Percentiles rank a stretch among this genome's conserved stretches.
Evolutionary conservation across 257 asterid genomes (phyloP).

Genomic region (Lantana camara): DNA sequence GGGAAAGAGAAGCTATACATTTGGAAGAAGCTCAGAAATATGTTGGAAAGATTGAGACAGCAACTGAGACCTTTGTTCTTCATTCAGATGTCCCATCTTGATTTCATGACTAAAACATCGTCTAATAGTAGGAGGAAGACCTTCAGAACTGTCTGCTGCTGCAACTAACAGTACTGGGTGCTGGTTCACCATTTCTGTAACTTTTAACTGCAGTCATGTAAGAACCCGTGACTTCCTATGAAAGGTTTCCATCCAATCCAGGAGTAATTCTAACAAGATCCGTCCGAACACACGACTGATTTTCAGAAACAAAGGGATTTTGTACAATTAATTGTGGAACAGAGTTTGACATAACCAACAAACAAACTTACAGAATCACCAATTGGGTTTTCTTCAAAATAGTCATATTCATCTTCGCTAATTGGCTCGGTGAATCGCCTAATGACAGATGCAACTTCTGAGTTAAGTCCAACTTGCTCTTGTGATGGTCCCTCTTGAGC

Average conservation of each 20-base stretch:
- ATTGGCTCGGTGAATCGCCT: constrained; percentile 80
- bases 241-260: constrained; percentile 7
- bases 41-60: constrained; percentile 65
- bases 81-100: constrained; percentile 69
- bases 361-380: constrained; percentile 57
- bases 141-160: constrained; percentile 84
- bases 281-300: constrained; percentile 9
- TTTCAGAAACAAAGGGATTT: constrained; percentile 5
- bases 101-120: constrained; percentile 97
- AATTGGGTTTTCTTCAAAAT: constrained; percentile 46
- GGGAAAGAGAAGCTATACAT: constrained; percentile 49
- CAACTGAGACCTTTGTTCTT: constrained; percentile 81
- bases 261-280: constrained; percentile 1
- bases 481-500: constrained; percentile 78
- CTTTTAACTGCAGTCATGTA: constrained; percentile 43
- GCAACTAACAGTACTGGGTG: constrained; percentile 86
- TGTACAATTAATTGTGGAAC: constrained; percentile 26
- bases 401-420: constrained; percentile 47
- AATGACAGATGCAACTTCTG: constrained; percentile 89
- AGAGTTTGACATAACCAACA: no score
- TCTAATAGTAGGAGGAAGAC: constrained; percentile 81
- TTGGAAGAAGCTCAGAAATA: constrained; percentile 57
- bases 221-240: constrained; percentile 14
- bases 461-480: constrained; percentile 80
- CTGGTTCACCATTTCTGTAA: constrained; percentile 46